Base-by-base conservation (phyloP, 352 stramenopile genomes). In the Pythium phragmiticola region DNA sequence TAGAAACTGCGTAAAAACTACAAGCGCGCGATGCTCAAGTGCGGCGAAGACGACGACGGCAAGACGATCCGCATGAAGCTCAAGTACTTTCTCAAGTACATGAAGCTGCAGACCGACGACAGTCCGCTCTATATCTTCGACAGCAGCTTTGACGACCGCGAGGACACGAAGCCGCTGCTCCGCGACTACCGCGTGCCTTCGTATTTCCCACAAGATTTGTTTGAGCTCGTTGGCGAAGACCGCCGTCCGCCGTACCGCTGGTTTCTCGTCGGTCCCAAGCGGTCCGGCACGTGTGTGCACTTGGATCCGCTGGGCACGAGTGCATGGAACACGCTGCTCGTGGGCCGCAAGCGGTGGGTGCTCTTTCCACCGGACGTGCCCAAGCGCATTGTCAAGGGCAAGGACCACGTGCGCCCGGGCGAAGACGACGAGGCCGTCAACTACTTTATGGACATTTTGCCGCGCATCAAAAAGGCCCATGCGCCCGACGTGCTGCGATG, bases 101-200 rank as follows among this genome's bases (percentile, higher is more conserved):
- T 91, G 47, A 81, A 81, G 42, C 72, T 70, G 6, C 85, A 94
- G 60, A 90, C 75, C 16, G 90, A 97, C 65, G 88, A 97, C 62
- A 90, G 87, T 41, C 97, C 96, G 36, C 66, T 99, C 28, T 99
- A 99, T 75, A 86, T 99, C n/a, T 99, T 99, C 66, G 96, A 99
- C 87, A 95, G 92, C 70, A 90, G 83, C 3, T 98, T 98, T 68
- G 89, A 94, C 76, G 65, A 90, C 75, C 69, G 94, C 65, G 66
- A 78, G 41, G 83, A 90, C 50, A 93, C 84, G 30, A 92, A 93
- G 56, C 74, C 77, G 37, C 69, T 93, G 42, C 68, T 93, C 2
- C 63, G 72, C 3, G 88, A 95, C 66, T 96, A 95, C 69, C 75
- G 69, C 0, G 83, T 94, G 23, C 87, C 87, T 1, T 74, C 74